phyloP scores from a whole-genome alignment of 2,329 filamentous ascomycete species.

The Lasiodiplodia hormozganensis region DNA sequence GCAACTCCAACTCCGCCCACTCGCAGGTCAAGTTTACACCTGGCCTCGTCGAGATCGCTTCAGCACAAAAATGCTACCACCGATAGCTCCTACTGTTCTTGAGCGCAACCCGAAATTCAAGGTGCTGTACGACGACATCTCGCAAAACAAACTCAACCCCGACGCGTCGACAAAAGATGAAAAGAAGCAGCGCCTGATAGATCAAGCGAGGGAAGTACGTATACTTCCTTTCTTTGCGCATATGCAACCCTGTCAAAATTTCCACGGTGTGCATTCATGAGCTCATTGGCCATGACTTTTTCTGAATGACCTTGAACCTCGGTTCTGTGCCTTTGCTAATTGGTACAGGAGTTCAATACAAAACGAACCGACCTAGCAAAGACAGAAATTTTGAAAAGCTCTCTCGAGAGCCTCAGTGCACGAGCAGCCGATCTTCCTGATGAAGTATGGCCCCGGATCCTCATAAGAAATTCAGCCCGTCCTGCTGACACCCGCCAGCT shows the following conservation, averaged over 20 bases:
- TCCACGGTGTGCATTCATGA: too few relatives aligned
- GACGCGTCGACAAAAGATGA: slow-evolving; percentile 54
- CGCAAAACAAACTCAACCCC: slow-evolving; percentile 49
- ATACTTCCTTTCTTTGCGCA: background rate
- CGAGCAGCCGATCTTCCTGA: slow-evolving; percentile 46
- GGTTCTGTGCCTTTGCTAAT: background rate
- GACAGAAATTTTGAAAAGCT: slow-evolving; percentile 43
- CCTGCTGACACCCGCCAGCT: background rate
- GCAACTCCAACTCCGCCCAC: background rate
- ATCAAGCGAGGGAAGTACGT: slow-evolving; percentile 48
- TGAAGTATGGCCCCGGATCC: slow-evolving; percentile 39
- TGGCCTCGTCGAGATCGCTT: too few relatives aligned
- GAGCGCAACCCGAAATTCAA: slow-evolving; percentile 54
- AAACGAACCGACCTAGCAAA: slow-evolving; percentile 43
- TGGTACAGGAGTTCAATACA: slow-evolving; percentile 46
- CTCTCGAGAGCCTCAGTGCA: slow-evolving; percentile 45
- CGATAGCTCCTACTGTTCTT: slow-evolving; percentile 46
- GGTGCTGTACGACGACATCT: slow-evolving; percentile 53
- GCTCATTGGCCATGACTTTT: too few relatives aligned
- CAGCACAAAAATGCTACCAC: slow-evolving; percentile 48
- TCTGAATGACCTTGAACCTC: background rate
- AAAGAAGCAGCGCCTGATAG: slow-evolving; percentile 51
- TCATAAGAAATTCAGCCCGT: too few relatives aligned
- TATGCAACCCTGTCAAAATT: too few relatives aligned
- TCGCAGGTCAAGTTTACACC: background rate